phyloP scores from a whole-genome alignment of 768 basidiomycete genomes.

The Lyophyllum shimeji region DNA sequence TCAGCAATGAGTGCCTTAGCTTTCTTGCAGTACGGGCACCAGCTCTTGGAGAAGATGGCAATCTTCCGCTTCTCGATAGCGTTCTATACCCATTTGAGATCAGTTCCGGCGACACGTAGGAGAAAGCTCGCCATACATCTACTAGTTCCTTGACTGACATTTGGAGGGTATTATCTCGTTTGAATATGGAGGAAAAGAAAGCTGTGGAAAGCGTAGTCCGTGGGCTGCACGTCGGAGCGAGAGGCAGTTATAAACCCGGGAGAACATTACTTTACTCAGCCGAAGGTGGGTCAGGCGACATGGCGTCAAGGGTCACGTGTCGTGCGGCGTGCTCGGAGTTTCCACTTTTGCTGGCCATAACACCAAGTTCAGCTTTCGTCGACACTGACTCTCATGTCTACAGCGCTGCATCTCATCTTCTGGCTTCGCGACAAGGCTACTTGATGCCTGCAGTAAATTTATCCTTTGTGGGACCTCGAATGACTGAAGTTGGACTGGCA shows the following conservation, averaged over 20 bases:
- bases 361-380: not conserved
- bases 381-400: too few species aligned
- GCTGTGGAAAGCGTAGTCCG: slow-evolving; percentile 13
- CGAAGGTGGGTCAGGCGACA: slow-evolving; percentile 4
- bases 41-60: slow-evolving; percentile 60
- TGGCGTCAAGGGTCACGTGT: slow-evolving; percentile 17
- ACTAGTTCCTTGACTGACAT: slow-evolving; percentile 42
- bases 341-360: not conserved
- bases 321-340: not conserved
- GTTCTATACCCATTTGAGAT: slow-evolving; percentile 34
- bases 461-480: too few species aligned
- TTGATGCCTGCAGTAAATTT: too few species aligned
- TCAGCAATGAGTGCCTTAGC: slow-evolving; percentile 47
- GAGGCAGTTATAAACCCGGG: slow-evolving; percentile 18
- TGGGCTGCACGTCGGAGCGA: slow-evolving; percentile 12
- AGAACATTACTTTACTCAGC: slow-evolving; percentile 19
- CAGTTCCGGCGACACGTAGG: not conserved
- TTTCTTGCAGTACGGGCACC: slow-evolving; percentile 50
- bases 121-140: slow-evolving; percentile 31
- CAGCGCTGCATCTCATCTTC: not conserved
- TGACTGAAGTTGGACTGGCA: too few species aligned
- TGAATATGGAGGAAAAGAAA: slow-evolving; percentile 30
- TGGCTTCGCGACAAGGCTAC: too few species aligned
- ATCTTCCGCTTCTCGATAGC: slow-evolving; percentile 51
- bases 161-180: slow-evolving; percentile 24